Percentiles rank a stretch among this genome's conserved stretches.
phyloP scores from a whole-genome alignment of 257 asterid genomes.

The Solanum medicagineum region DNA sequence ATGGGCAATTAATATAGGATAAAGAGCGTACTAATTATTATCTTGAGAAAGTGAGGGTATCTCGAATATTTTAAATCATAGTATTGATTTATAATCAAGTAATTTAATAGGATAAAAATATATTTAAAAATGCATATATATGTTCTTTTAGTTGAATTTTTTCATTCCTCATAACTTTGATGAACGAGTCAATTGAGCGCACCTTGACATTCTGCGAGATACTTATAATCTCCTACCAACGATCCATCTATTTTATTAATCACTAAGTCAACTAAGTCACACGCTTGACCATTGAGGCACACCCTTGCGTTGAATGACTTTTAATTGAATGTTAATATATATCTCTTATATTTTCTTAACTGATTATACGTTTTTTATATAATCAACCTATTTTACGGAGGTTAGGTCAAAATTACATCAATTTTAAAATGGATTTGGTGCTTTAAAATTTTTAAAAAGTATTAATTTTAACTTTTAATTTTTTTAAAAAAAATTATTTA shows the following conservation, averaged over 20 bases:
- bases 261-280: not conserved
- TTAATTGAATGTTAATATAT: not conserved
- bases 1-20: not conserved
- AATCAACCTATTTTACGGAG: too few relatives aligned
- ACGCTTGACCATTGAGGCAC: not conserved
- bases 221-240: rapidly evolving
- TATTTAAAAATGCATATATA: not conserved
- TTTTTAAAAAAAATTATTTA: not conserved
- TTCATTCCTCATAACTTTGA: not conserved
- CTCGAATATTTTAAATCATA: not conserved
- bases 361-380: too few relatives aligned
- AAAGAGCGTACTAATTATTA: not conserved
- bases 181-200: not conserved
- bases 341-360: not conserved
- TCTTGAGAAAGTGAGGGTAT: not conserved
- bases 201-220: not conserved
- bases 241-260: not conserved
- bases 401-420: too few relatives aligned
- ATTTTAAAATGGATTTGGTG: not conserved
- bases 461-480: not conserved
- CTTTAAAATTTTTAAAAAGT: not conserved
- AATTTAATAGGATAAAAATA: not conserved
- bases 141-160: not conserved
- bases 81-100: not conserved
- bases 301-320: not conserved